Base-by-base conservation (phyloP, 2,329 filamentous ascomycete genomes). In the Cryoendolithus antarcticus region DNA sequence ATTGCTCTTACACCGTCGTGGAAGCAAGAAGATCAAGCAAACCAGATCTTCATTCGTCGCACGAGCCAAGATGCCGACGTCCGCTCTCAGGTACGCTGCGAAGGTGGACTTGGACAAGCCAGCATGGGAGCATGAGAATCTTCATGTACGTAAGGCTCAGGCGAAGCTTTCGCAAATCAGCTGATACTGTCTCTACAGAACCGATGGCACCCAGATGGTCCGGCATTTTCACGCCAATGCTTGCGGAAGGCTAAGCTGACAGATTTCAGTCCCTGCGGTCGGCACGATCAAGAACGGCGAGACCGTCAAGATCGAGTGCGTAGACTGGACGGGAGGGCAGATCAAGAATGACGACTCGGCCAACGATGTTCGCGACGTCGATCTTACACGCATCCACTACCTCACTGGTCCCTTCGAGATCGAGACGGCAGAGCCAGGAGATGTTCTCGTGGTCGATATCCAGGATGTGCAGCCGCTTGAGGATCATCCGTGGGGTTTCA, bases 181-280 rank as follows among this genome's bases (percentile, higher is more conserved):
- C 37, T 42, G 30, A 37, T 50, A 36, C 43, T 31, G n/a, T 9
- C 7, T 6, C 30, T 15, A 31, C 12, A 86, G 82, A 95, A 95
- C 55, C 72, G 86, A 59, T 94, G 86, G 88, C 88, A 95, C 56
- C 88, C 88, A 29, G 86, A 93, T 48, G 80, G 84, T 86, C 69
- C 38, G 69, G 7, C 11, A 27, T 8, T 27, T 8, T 2, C 7
- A 27, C 4, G 4, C n/a, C 34, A 28, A 28, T 27, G 24, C 24
- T 6, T 27, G 24, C 4, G 24, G 24, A 8, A 6, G 24, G 2
- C 12, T 28, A 4, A 34, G 15, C 9, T 38, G 30, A 35, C 33
- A 13, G 9, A 11, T 4, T n/a, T 6, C 44, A 91, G 84, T 93
- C 37, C 88, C 88, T 0, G 75, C 72, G 40, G 72, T 70, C 37